phyloP scores from a whole-genome alignment of 2,329 filamentous ascomycete species.

The Westerdykella ornata region DNA sequence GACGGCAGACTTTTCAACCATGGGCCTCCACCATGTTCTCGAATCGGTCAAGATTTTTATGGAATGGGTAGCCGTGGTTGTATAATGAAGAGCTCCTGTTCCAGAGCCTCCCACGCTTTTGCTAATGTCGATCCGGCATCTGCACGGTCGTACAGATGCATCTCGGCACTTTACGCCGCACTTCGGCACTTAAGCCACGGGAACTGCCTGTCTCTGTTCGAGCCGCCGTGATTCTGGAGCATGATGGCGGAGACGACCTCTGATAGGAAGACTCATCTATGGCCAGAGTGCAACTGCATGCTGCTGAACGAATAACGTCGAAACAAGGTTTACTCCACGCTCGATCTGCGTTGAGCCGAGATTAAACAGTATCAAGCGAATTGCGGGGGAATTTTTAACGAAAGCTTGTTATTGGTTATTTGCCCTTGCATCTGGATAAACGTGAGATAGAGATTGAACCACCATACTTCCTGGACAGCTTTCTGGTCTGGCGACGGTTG shows the following conservation, averaged over 20 bases:
- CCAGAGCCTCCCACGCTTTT: too few relatives aligned
- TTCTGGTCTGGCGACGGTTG: background rate
- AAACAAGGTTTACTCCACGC: background rate
- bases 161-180: background rate
- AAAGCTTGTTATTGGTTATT: constrained; percentile 1
- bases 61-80: too few relatives aligned
- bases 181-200: background rate
- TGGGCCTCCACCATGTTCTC: too few relatives aligned
- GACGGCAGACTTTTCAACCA: too few relatives aligned
- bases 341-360: background rate
- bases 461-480: background rate
- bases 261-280: background rate
- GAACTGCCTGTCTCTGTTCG: background rate
- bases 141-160: background rate
- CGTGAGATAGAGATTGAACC: constrained; percentile 2
- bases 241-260: background rate
- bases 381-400: constrained; percentile 4
- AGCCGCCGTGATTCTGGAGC: background rate
- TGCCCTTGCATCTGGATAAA: constrained; percentile 3
- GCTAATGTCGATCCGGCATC: too few relatives aligned
- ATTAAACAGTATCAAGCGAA: background rate
- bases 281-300: background rate
- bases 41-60: too few relatives aligned
- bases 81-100: too few relatives aligned
- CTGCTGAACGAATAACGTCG: background rate